These are phyloP conservation scores for Ogataea corticis DNA, from an alignment of 805 yeast species.

Conservation along the genomic window DNA sequence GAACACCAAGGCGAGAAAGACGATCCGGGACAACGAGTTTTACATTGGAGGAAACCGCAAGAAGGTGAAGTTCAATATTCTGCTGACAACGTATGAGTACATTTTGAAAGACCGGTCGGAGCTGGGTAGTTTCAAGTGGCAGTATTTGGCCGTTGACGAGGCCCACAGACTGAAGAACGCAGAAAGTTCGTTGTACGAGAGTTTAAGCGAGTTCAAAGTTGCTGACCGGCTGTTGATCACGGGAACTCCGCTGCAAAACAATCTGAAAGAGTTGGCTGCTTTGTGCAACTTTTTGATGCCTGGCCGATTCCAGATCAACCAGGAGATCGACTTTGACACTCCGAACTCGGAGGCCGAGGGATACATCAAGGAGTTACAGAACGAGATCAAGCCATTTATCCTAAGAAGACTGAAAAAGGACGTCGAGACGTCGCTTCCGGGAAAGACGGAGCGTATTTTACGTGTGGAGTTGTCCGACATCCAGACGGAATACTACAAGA, in stretches of 20 bases:
- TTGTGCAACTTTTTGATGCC: conserved; percentile 95
- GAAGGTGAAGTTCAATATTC: conserved; percentile 86
- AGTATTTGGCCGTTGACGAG: conserved; percentile 95
- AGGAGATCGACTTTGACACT: conserved; percentile 91
- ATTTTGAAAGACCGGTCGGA: conserved; percentile 85
- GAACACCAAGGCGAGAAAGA: conserved; percentile 79
- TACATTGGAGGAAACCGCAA: conserved; percentile 56
- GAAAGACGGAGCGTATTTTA: conserved; percentile 91
- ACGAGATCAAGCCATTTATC: conserved; percentile 85
- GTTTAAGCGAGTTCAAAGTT: conserved; percentile 77
- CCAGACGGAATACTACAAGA: conserved; percentile 93
- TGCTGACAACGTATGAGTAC: conserved; percentile 94
- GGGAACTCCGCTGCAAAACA: conserved; percentile 97
- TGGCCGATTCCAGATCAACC: conserved; percentile 84
- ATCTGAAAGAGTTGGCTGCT: conserved; percentile 93
- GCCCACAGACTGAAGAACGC: conserved; percentile 96
- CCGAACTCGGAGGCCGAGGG: conserved; percentile 86
- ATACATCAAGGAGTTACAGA: conserved; percentile 83
- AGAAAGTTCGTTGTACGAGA: conserved; percentile 89
- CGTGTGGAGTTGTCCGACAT: conserved; percentile 93
- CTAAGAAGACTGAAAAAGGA: conserved; percentile 93
- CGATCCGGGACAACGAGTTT: conserved; percentile 83
- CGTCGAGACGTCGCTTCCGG: conserved; percentile 94
- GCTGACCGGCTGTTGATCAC: conserved; percentile 87
- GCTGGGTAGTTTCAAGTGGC: conserved; percentile 88